A percentile compares a stretch with the other conserved stretches of the same genome.
These are phyloP conservation scores for Trichoderma virens DNA, from an alignment of 495 filamentous ascomycete genomes.

Conservation along the genomic window DNA sequence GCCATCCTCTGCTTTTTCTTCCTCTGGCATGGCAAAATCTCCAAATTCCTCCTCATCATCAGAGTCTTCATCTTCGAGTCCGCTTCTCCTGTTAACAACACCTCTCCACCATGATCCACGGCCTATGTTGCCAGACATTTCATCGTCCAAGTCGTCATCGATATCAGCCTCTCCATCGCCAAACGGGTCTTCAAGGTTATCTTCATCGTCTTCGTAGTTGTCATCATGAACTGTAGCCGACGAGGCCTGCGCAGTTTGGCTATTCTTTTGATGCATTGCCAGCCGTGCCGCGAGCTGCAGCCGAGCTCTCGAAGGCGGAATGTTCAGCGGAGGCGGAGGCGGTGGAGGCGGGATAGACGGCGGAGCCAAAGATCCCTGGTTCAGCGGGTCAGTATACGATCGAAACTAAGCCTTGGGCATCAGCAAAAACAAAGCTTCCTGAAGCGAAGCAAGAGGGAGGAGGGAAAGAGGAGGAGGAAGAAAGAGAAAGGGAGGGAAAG, in stretches of 20 bases:
- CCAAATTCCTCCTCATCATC: slow-evolving; percentile 44
- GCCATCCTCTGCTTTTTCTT: slow-evolving; percentile 23
- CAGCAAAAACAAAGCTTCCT: neutral
- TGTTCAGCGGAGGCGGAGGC: slow-evolving; percentile 61
- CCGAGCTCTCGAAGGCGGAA: slow-evolving; percentile 78
- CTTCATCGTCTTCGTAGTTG: slow-evolving; percentile 18
- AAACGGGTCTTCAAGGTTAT: slow-evolving; percentile 37
- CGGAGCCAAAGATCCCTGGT: slow-evolving; percentile 33
- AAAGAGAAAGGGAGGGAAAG: neutral
- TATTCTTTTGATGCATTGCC: slow-evolving; percentile 65
- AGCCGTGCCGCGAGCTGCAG: slow-evolving; percentile 77
- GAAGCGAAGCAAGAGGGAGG: neutral
- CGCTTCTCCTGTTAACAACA: slow-evolving; percentile 33
- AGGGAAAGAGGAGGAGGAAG: neutral
- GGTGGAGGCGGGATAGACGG: slow-evolving; percentile 45
- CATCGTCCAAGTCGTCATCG: slow-evolving; percentile 39
- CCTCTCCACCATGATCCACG: slow-evolving; percentile 41
- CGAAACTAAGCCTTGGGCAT: slow-evolving; percentile 31
- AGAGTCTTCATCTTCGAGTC: slow-evolving; percentile 32
- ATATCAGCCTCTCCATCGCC: slow-evolving; percentile 41
- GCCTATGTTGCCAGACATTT: slow-evolving; percentile 24
- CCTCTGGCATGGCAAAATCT: slow-evolving; percentile 46
- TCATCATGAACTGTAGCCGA: slow-evolving; percentile 13
- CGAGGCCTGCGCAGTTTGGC: slow-evolving; percentile 33
- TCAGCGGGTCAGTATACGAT: slow-evolving; percentile 41